Evolutionary conservation across 2,329 filamentous ascomycete species (phyloP).

Genomic region (Fonsecaea multimorphosa): DNA sequence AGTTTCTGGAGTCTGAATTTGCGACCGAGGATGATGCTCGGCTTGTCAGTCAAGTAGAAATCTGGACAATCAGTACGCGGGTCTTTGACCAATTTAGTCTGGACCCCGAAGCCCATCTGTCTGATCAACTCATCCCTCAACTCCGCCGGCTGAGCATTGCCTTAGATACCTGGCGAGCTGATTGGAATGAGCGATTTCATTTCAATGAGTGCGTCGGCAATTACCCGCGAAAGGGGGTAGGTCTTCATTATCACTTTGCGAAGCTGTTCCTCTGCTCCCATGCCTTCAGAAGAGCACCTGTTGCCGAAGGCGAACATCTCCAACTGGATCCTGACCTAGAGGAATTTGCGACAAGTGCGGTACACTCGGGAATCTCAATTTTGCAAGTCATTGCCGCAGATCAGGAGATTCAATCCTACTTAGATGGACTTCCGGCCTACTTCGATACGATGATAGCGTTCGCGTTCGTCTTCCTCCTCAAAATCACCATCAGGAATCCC

Average conservation of each 20-base stretch:
- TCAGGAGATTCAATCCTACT: conserved; percentile 55
- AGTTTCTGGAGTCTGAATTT: conserved; percentile 58
- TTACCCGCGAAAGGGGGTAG: conserved; percentile 58
- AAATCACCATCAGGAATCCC: conserved; percentile 49
- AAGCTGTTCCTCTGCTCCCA: conserved; percentile 59
- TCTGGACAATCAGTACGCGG: conserved; percentile 64
- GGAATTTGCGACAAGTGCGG: conserved; percentile 55
- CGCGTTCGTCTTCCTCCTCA: conserved; percentile 52
- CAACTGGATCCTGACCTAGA: conserved; percentile 48
- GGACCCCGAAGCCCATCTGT: conserved; percentile 59
- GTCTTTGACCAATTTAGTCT: conserved; percentile 63
- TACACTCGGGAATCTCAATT: conserved; percentile 54
- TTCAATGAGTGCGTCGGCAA: conserved; percentile 56
- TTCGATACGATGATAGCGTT: conserved; percentile 55
- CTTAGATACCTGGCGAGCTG: conserved; percentile 59
- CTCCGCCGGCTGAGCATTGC: conserved; percentile 51
- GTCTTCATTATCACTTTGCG: conserved; percentile 60
- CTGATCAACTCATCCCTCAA: conserved; percentile 56
- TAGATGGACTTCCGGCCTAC: conserved; percentile 53
- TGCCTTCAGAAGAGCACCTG: conserved; percentile 44
- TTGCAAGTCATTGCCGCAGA: conserved; percentile 56
- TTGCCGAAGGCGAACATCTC: conserved; percentile 43
- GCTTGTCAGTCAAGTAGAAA: conserved; percentile 63
- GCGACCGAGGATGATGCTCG: conserved; percentile 62
- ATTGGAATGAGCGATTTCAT: conserved; percentile 55